These are phyloP conservation scores for Nepenthes mirabilis DNA, from an alignment of 148 eudicot genomes.

Conservation along the genomic window DNA sequence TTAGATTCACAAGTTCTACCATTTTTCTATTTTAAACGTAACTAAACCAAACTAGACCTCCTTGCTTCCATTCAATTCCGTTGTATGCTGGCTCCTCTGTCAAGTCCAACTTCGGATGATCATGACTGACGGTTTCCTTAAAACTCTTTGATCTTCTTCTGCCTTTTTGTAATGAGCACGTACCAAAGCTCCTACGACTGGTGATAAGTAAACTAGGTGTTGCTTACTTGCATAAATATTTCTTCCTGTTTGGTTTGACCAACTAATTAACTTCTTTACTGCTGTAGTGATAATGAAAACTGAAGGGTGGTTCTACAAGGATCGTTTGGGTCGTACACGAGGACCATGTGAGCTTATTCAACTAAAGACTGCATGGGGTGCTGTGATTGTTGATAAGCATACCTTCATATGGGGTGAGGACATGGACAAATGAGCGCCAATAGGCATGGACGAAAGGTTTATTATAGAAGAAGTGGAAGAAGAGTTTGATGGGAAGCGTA, in stretches of 20 bases:
- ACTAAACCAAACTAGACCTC: too few relatives aligned
- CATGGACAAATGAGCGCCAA: constrained; percentile 95
- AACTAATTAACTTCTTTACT: background rate
- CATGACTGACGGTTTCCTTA: too few relatives aligned
- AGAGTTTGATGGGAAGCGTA: too few relatives aligned
- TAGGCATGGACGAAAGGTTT: constrained; percentile 35
- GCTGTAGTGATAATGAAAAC: constrained; percentile 66
- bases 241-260: background rate
- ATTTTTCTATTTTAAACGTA: too few relatives aligned
- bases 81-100: too few relatives aligned
- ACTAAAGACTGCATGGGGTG: constrained; percentile 90
- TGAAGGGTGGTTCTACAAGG: constrained; percentile 78
- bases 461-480: too few relatives aligned
- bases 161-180: too few relatives aligned
- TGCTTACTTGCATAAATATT: background rate
- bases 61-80: too few relatives aligned
- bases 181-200: too few relatives aligned
- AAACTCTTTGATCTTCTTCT: too few relatives aligned
- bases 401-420: constrained; percentile 97
- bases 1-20: background rate
- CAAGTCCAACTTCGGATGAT: too few relatives aligned
- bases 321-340: constrained; percentile 81
- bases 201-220: too few relatives aligned
- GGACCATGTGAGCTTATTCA: constrained; percentile 92
- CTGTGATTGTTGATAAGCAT: constrained; percentile 69